Evolutionary conservation across 2,329 filamentous ascomycete species (phyloP), one percentile per base, ranked within the genome.

Genomic region (Dactylonectria macrodidyma): DNA sequence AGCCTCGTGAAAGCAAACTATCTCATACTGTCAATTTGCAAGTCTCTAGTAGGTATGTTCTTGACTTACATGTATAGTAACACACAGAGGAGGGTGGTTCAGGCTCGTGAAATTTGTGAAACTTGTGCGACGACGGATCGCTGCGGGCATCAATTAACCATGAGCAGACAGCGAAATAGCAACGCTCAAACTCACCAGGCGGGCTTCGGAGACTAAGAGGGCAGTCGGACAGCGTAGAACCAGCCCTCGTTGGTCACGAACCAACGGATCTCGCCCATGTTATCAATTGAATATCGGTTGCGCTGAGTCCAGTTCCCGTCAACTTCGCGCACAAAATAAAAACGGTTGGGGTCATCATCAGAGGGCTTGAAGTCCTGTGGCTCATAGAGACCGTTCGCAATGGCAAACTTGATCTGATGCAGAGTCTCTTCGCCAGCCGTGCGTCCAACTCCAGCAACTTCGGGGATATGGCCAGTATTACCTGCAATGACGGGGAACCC

Each of bases 331-430:
- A 87, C 84, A 81, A 85, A 88, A 81, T 91, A 92, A 81, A 88
- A 87, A 69, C 89, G 88, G 51, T 83, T 84, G 46, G 87, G 85
- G 78, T 90, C 86, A 70, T 89, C 85, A 74, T 91, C 89, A 22
- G 85, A 84, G 2, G 90, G 90, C 79, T 90, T 88, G 76, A 91
- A 89, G 72, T 90, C 88, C 82, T 91, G 89, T 16, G 87, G 85
- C 77, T 89, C 85, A 71, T 86, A 84, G 71, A 87, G 80, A 71
- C 83, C 82, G 77, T 86, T 87, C 70, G 81, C 78, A 67, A 84
- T 76, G n/a, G 86, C 85, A 69, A 86, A 84, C 72, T 86, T 80
- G 51, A 84, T 77, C 76, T 87, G 84, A 65, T 86, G 83, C 22
- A 84, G 76, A 38, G 82, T 79, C 51, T 85, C 77, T 76, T 90